phyloP scores from a whole-genome alignment of 768 basidiomycete genomes.

The Mycena amicta region DNA sequence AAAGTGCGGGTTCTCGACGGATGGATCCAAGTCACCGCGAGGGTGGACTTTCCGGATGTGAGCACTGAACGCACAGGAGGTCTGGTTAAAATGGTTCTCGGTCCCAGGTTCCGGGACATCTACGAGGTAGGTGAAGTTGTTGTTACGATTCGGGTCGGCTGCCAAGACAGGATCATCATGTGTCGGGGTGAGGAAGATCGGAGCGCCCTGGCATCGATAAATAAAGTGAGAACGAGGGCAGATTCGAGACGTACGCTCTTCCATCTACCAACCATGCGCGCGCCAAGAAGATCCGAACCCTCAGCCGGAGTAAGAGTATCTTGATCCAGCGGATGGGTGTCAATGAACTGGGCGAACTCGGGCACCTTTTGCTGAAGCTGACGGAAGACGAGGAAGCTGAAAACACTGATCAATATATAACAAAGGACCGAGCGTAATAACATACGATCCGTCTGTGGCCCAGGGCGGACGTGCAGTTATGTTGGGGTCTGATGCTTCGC shows the following conservation, averaged over 20 bases:
- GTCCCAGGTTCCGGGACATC: conserved; percentile 16
- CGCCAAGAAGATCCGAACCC: conserved; percentile 33
- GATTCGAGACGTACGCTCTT: conserved; percentile 30
- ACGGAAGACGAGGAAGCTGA: conserved; percentile 32
- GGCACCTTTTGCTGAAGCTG: conserved; percentile 36
- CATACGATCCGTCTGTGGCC: conserved; percentile 28
- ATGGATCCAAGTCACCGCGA: conserved; percentile 26
- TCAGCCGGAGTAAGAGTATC: conserved; percentile 21
- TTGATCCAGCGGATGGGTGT: conserved; percentile 22
- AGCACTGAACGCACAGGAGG: conserved; percentile 31
- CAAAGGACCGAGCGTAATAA: neutral
- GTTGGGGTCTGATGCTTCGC: conserved; percentile 28
- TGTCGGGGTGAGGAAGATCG: conserved; percentile 31
- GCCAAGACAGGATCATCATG: conserved; percentile 29
- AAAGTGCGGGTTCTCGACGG: conserved; percentile 19
- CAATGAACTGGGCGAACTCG: conserved; percentile 32
- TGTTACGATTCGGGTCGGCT: conserved; percentile 26
- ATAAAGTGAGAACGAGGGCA: too few relatives aligned
- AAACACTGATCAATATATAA: neutral
- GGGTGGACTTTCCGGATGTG: conserved; percentile 19
- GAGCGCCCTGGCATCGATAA: conserved; percentile 35
- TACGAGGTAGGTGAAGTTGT: conserved; percentile 34
- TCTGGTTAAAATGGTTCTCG: conserved; percentile 24
- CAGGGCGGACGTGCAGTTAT: conserved; percentile 11
- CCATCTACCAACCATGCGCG: conserved; percentile 38